These are phyloP conservation scores for Plasmodium berghei DNA, from an alignment of 169 alveolate genomes.

Conservation along the genomic window DNA sequence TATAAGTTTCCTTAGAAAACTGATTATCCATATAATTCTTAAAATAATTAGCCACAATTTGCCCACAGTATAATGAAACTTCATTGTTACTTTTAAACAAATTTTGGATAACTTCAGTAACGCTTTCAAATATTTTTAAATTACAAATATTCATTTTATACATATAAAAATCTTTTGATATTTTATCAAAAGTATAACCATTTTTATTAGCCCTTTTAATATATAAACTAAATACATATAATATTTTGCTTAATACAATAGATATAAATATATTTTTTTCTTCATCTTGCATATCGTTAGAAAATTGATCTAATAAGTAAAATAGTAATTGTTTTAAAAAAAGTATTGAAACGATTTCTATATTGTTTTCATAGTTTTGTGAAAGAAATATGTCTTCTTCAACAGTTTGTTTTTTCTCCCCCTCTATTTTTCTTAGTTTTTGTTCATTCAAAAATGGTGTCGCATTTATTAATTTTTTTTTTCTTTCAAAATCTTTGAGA, in stretches of 20 bases:
- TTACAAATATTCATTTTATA: conserved; percentile 27
- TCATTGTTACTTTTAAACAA: conserved; percentile 46
- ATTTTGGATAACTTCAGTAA: conserved; percentile 13
- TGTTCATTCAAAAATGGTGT: background rate
- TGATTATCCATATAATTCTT: conserved; percentile 23
- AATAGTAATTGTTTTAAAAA: conserved; percentile 34
- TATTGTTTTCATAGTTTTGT: conserved; percentile 8
- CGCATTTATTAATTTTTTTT: conserved; percentile 10
- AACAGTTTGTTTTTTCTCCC: background rate
- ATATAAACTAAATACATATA: conserved; percentile 35
- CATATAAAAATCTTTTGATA: conserved; percentile 15
- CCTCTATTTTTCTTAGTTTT: conserved; percentile 6
- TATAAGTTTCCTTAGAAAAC: background rate
- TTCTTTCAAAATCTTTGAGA: background rate
- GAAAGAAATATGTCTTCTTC: background rate
- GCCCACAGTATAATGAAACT: conserved; percentile 37
- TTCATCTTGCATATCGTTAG: conserved; percentile 14
- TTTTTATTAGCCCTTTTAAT: conserved; percentile 19
- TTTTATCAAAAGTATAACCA: conserved; percentile 5
- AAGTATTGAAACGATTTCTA: conserved; percentile 15
- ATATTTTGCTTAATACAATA: conserved; percentile 37
- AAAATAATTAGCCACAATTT: conserved; percentile 52
- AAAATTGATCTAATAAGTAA: conserved; percentile 17
- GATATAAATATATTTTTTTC: conserved; percentile 16
- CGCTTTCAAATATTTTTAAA: conserved; percentile 19